These are phyloP conservation scores for Tulasnella sp. DNA, from an alignment of 768 basidiomycete species.

Conservation along the genomic window DNA sequence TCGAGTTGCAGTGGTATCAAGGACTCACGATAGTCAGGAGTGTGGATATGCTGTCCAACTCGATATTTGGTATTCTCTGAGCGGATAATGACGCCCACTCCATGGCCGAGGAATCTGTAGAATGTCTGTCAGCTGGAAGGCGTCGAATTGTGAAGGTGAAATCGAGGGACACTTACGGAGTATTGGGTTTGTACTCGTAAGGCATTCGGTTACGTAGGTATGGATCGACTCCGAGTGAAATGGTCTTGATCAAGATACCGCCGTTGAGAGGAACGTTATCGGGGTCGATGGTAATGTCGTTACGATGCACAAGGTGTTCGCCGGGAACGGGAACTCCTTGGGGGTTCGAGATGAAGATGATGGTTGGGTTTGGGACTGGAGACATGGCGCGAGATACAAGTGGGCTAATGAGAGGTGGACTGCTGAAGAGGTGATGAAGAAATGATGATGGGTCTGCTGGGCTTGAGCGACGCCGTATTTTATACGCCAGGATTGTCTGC, in stretches of 20 bases:
- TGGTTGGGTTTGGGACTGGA: constrained; percentile 7
- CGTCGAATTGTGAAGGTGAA: neutral
- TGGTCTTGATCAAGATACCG: constrained; percentile 50
- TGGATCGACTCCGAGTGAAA: constrained; percentile 50
- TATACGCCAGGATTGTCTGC: neutral
- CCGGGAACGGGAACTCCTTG: constrained; percentile 36
- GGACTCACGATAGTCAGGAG: constrained; percentile 30
- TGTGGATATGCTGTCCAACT: constrained; percentile 46
- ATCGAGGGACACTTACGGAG: constrained; percentile 35
- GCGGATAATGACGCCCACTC: constrained; percentile 47
- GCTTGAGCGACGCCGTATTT: neutral
- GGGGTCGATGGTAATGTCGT: constrained; percentile 46
- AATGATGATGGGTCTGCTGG: neutral
- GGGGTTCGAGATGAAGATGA: constrained; percentile 9
- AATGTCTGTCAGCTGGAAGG: constrained; percentile 34
- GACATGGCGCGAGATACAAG: neutral
- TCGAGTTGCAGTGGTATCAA: constrained; percentile 31
- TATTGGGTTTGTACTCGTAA: constrained; percentile 35
- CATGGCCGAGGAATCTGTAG: constrained; percentile 36
- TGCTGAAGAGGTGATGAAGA: neutral
- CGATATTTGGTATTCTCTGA: constrained; percentile 42
- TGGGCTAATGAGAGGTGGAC: neutral
- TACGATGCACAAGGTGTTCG: constrained; percentile 48
- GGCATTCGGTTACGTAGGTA: constrained; percentile 46
- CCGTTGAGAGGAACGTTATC: constrained; percentile 48